phyloP scores from a whole-genome alignment of 148 eudicot genomes.

The Nyssa sinensis region DNA sequence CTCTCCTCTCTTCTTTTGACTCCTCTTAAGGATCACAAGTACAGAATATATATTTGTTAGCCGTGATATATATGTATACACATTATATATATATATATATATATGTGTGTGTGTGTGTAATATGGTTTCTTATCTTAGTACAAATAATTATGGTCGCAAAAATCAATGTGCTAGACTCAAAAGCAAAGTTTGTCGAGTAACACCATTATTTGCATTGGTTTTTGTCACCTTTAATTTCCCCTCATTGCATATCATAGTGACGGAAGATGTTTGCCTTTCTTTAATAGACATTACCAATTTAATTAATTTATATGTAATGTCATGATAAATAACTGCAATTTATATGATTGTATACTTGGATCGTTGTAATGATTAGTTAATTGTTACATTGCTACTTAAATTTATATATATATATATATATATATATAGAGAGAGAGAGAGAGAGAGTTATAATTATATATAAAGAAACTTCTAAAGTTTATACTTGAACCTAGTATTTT shows the following conservation, averaged over 20 bases:
- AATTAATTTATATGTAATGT: background rate
- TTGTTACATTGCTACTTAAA: too few species aligned
- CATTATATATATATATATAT: background rate
- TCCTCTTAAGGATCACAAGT: slow-evolving; percentile 1
- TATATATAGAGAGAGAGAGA: background rate
- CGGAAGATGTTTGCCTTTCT: too few species aligned
- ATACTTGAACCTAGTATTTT: too few species aligned
- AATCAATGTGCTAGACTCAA: background rate
- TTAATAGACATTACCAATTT: too few species aligned
- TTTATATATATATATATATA: too few species aligned
- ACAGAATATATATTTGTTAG: background rate
- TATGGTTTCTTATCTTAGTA: too few species aligned
- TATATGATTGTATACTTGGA: background rate
- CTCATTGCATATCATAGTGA: slow-evolving; percentile 1
- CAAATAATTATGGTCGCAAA: too few species aligned
- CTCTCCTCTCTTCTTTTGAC: slow-evolving; percentile 17
- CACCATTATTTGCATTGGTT: background rate
- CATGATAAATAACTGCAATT: background rate
- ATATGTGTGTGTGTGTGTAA: background rate
- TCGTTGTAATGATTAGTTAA: too few species aligned
- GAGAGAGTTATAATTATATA: too few species aligned
- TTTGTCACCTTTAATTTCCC: slow-evolving; percentile 2
- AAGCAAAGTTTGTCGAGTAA: background rate
- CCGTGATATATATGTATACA: background rate
- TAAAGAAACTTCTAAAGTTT: background rate